Evolutionary conservation across 768 basidiomycete genomes (phyloP), one percentile per base, ranked within the genome.

Genomic region (Tulasnella sp.): DNA sequence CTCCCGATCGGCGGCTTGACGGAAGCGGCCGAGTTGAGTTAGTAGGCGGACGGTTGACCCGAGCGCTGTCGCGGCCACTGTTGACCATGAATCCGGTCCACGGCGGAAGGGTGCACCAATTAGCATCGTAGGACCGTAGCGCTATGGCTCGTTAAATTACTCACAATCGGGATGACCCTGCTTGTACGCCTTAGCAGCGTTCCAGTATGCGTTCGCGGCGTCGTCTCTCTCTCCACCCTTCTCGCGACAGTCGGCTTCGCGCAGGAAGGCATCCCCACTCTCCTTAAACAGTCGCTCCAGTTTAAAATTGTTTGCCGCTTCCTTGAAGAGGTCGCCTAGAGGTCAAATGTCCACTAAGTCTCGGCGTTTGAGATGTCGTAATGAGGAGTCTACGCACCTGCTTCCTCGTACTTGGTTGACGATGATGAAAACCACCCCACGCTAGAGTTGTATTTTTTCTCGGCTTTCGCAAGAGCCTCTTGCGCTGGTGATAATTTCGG

Each of bases 121-220:
- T 1, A 58, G 56, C n/a, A 40, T 71, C 12, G 19, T 24, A 78
- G n/a, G n/a, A 39, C 10, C 34, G 38, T 8, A 44, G 3, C 6
- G 36, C 16, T 4, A 42, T 27, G 62, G 14, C n/a, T 3, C n/a
- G 24, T 8, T 0, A 1, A 79, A 42, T 31, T 12, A 85, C 92
- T 84, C 84, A 98, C 97, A 87, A 82, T 95, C 93, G 89, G 87
- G 96, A 84, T 89, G 91, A 34, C 92, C 93, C 85, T 93, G 89
- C 88, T 98, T 99, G 88, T 94, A 99, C 34, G 93, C 92, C 87
- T 99, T 99, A 42, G 95, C 92, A 19, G 98, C 97, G 84, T 97
- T 98, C 94, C 97, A 98, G 93, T 93, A 99, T 14, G 97, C 97
- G 84, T 97, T 97, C 31, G 96, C 94, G n/a, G 97, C 97, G 82